Conservation (phyloP, 331 rosid genomes). For the Acacia pycnantha region DNA sequence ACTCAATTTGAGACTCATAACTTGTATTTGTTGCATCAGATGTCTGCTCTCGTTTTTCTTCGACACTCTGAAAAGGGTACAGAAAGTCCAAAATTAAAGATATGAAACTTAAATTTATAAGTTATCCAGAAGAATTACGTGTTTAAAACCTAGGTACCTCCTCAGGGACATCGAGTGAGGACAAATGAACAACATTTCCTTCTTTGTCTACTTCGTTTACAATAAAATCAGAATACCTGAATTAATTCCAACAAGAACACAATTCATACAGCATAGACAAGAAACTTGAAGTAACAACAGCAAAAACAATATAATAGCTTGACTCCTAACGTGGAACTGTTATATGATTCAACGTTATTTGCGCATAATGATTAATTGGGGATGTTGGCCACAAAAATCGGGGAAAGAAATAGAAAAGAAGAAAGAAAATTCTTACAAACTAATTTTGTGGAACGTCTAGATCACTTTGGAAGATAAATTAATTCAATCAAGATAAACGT, state of each 20-base stretch:
- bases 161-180: conserved; percentile 61
- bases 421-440: neutral
- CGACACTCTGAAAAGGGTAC: conserved; percentile 42
- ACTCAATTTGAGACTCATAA: conserved; percentile 69
- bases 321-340: neutral
- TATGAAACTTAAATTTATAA: neutral
- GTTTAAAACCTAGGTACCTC: conserved; percentile 40
- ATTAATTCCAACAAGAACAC: conserved; percentile 22
- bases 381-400: neutral
- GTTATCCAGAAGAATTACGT: neutral
- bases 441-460: neutral
- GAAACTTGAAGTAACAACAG: neutral
- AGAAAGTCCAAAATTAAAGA: neutral
- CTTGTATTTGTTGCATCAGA: conserved; percentile 33
- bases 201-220: conserved; percentile 84
- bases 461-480: neutral
- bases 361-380: neutral
- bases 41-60: conserved; percentile 40
- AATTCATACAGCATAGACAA: neutral
- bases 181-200: conserved; percentile 68
- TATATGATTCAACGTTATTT: neutral
- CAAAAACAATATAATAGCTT: neutral
- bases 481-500: neutral
- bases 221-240: conserved; percentile 89
- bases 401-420: too few species aligned